Percentiles rank a stretch among this genome's conserved stretches.
Conservation (phyloP, 352 stramenopile species). For the Ophiocytium majus region DNA sequence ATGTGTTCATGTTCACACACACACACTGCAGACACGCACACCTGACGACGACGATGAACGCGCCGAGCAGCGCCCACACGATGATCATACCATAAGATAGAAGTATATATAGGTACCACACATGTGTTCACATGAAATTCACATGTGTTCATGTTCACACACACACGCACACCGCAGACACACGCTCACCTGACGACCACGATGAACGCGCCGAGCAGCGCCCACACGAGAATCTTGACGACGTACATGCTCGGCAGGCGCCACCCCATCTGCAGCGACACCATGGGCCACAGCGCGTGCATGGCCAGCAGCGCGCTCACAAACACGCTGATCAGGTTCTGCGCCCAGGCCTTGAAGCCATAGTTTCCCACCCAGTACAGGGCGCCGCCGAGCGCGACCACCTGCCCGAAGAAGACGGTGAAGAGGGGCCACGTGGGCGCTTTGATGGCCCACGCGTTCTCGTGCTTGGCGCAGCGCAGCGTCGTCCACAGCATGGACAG, state of each 20-base stretch:
- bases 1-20: too few relatives aligned
- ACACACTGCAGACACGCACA: too few relatives aligned
- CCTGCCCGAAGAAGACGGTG: constrained; percentile 35
- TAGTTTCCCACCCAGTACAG: constrained; percentile 16
- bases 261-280: constrained; percentile 51
- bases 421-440: constrained; percentile 49
- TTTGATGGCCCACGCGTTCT: constrained; percentile 53
- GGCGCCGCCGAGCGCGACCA: constrained; percentile 29
- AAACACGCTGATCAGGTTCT: constrained; percentile 54
- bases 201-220: constrained; percentile 10
- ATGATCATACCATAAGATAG: too few relatives aligned
- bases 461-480: background rate
- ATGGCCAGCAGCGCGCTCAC: constrained; percentile 33
- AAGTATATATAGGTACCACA: too few relatives aligned
- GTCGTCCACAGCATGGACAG: constrained; percentile 25
- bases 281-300: constrained; percentile 56
- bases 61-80: constrained; percentile 11
- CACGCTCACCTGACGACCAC: constrained; percentile 12
- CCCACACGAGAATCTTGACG: constrained; percentile 46
- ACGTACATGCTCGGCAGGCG: constrained; percentile 48
- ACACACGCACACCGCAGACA: too few relatives aligned
- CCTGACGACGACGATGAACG: constrained; percentile 11
- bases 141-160: too few relatives aligned
- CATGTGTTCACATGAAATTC: too few relatives aligned
- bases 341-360: constrained; percentile 4